Evolutionary conservation across 495 filamentous ascomycete genomes (phyloP), one percentile per base, ranked within the genome.

Genomic region (Aspergillus diversus): DNA sequence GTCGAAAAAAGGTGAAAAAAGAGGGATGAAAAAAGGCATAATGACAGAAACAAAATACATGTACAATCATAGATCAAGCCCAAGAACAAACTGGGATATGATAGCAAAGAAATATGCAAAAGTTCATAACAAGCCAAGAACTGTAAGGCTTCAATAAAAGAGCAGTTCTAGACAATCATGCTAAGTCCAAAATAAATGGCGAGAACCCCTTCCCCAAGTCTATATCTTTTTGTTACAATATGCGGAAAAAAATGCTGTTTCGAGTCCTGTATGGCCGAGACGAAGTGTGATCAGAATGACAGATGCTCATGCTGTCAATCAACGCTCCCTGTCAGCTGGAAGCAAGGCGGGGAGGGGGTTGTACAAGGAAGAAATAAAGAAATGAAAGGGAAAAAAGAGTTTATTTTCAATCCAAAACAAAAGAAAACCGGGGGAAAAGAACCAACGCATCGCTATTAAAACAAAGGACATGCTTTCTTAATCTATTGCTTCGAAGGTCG

Each of bases 181-280:
- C 43, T 39, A 37, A 37, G 17, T 48, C 32, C n/a, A 9, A 7
- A 17, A 6, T 31, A 50, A 27, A 50, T 50, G 47, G 47, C 21
- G 16, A 67, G 52, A 37, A 60, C 54, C 63, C 63, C 37, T 32
- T 57, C 64, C 63, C 66, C 66, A 65, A 66, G 67, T 78, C 70
- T 76, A 76, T 75, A 62, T 64, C 53, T 63, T 76, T 69, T 73
- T 78, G 71, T 64, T 75, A 76, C 71, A 77, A 75, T 71, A 63
- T 70, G 71, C 60, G 15, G 17, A 43, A 46, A 31, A 21, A 46
- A 17, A 17, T 31, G n/a, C 11, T 5, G 39, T 4, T 43, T 13
- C 5, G 39, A 4, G 11, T 12, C 39, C 39, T 43, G 39, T 43
- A 43, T 15, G 8, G 39, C 39, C 39, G 8, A 53, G 33, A 33